These are phyloP conservation scores for Neurospora sp. DNA, from an alignment of 2,329 filamentous ascomycete species.

Conservation along the genomic window DNA sequence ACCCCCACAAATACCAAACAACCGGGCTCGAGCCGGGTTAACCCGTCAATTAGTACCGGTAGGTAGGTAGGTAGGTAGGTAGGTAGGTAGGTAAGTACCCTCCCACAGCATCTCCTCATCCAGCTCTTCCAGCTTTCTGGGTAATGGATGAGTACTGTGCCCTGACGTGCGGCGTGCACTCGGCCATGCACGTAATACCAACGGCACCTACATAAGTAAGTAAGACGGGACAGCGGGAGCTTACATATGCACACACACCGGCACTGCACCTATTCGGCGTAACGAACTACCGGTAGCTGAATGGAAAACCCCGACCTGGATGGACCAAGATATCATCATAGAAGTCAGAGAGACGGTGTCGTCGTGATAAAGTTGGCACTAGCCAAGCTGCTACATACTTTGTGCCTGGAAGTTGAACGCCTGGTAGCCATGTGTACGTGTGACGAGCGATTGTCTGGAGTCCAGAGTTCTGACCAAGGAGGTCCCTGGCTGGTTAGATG, in stretches of 20 bases:
- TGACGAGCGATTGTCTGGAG: background rate
- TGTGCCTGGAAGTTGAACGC: background rate
- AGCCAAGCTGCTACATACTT: background rate
- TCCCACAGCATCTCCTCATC: too few species aligned
- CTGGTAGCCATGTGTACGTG: background rate
- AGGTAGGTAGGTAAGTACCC: too few species aligned
- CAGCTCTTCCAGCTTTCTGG: too few species aligned
- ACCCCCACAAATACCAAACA: background rate
- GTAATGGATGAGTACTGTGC: too few species aligned
- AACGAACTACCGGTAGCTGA: background rate
- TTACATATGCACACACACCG: background rate
- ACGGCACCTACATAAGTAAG: too few species aligned
- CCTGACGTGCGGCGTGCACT: too few species aligned
- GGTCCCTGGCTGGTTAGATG: background rate
- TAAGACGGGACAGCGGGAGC: background rate
- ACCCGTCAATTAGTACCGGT: background rate
- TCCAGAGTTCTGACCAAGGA: background rate
- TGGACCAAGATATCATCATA: too few species aligned
- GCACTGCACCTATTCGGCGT: background rate
- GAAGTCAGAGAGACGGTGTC: too few species aligned
- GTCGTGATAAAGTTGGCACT: background rate
- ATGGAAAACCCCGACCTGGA: background rate
- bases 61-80: too few species aligned
- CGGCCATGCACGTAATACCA: too few species aligned
- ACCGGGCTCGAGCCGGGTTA: background rate